Evolutionary conservation across 2,329 filamentous ascomycete genomes (phyloP).

Genomic region (Aspergillus sp.): DNA sequence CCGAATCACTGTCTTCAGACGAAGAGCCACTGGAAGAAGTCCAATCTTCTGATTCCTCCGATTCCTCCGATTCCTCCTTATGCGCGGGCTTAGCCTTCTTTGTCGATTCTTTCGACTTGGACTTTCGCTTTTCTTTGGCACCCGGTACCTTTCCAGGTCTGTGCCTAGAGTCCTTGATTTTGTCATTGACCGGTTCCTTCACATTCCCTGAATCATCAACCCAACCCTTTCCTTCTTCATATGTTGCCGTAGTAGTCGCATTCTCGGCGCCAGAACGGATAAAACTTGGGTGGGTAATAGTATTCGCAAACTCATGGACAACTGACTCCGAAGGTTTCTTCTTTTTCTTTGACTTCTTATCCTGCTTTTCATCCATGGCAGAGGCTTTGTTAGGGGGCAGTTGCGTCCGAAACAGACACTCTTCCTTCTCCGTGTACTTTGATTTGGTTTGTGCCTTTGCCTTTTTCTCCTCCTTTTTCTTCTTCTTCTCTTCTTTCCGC

Average conservation of each 20-base stretch:
- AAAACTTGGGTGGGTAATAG: slow-evolving; percentile 74
- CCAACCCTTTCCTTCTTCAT: slow-evolving; percentile 82
- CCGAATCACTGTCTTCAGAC: slow-evolving; percentile 22
- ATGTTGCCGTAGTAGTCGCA: slow-evolving; percentile 53
- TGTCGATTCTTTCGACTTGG: slow-evolving; percentile 6
- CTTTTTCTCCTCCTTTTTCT: slow-evolving; percentile 50
- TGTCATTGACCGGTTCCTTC: slow-evolving; percentile 40
- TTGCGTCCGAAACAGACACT: slow-evolving; percentile 78
- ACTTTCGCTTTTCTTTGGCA: slow-evolving; percentile 22
- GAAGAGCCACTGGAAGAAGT: slow-evolving; percentile 32
- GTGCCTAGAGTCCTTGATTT: slow-evolving; percentile 22
- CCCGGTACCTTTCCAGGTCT: slow-evolving; percentile 25
- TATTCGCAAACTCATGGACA: slow-evolving; percentile 86
- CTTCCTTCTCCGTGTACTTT: slow-evolving; percentile 71
- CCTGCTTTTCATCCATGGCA: slow-evolving; percentile 21
- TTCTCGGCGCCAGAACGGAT: slow-evolving; percentile 52
- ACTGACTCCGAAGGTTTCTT: slow-evolving; percentile 58
- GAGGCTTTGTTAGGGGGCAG: slow-evolving; percentile 55
- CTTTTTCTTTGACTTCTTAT: slow-evolving; percentile 54
- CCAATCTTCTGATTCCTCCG: slow-evolving; percentile 25
- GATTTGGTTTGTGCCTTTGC: slow-evolving; percentile 57
- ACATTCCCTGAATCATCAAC: slow-evolving; percentile 70
- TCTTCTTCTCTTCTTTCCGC: slow-evolving; percentile 42
- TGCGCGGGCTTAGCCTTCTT: slow-evolving; percentile 10
- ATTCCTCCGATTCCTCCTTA: slow-evolving; percentile 15